Evolutionary conservation across 345 rosid genomes (phyloP), one percentile per base, ranked within the genome.

Genomic region (Gossypium longicalyx): DNA sequence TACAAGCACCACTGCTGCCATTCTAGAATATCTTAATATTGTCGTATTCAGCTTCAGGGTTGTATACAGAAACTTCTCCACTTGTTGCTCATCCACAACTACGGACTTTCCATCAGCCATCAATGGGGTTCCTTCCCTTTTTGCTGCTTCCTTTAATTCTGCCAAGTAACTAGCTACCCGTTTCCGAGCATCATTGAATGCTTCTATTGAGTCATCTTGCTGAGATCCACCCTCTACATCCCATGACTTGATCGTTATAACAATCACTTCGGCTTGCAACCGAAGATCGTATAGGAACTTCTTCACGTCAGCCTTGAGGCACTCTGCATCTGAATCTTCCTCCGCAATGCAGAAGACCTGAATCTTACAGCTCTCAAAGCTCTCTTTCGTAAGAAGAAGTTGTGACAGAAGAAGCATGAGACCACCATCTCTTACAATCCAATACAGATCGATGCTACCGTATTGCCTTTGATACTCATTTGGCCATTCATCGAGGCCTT

Each of bases 401-500:
- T 95, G 99, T 9, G 99, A 95, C 64, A 95, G 94, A 65, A 95
- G 96, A 58, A 95, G 97, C 98, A 95, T 95, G 73, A 93, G 93
- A 80, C 99, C 99, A 12, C 99, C 99, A 73, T 93, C 99, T 77
- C 97, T 82, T 10, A 95, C 99, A 27, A 95, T 95, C 99, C 98
- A 95, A 85, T 95, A 95, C 82, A 95, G 79, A 81, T 95, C 99
- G 52, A 95, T 93, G 12, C 97, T 95, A 47, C 99, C 99, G 27
- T 88, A 93, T 83, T 95, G 99, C 85, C 83, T 87, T 70, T 95
- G 99, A 79, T 95, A 95, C 87, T 89, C 96, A 48, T 95, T 95
- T 4, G 99, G 99, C 99, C 99, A 95, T 74, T 95, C 99, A 70
- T 95, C 99, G 53, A 95, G 93, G 74, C 99, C 99, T 86, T 95